Base-by-base conservation (phyloP, 2,329 filamentous ascomycete species). In the Xylaria sp. region DNA sequence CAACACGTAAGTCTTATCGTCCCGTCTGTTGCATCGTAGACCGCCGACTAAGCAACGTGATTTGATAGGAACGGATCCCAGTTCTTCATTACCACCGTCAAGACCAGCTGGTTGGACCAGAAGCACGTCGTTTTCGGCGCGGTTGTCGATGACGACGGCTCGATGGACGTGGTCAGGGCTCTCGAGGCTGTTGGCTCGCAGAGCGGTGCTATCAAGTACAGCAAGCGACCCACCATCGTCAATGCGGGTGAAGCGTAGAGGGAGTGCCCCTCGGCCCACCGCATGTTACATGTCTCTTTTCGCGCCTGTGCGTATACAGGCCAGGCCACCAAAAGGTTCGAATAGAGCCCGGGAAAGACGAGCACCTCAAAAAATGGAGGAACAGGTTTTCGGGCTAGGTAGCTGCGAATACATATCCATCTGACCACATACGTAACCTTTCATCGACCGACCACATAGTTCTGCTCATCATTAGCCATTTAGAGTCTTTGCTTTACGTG, bases 61-160 rank as follows among this genome's bases (percentile, higher is more conserved):
- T 78, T 20, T 21, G 77, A 76, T 60, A 96, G 94, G 75, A 99
- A 99, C 79, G 94, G 94, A 69, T 96, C 91, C 47, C 93, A 97
- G 77, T 97, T 97, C 84, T 97, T 97, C 82, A 80, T 97, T 72
- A 97, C 93, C 69, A 97, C 93, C 52, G 91, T 96, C 46, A 83
- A 87, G 56, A 97, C 94, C 57, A 87, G 87, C 51, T 96, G 96
- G 82, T 82, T 94, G 65, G 83, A 94, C 73, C 85, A 84, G 71
- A 88, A 88, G 74, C 90, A 94, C 82, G 89, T 92, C 75, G 89
- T 92, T 72, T 92, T 92, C 77, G 91, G 90, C 72, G 80, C 90
- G 78, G 88, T 92, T 43, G 77, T 77, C 54, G 78, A 81, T 59
- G 56, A 72, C 1, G 58, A 73, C 1, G 62, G 73, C 41, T 79